A percentile compares a stretch with the other conserved stretches of the same genome.
Evolutionary conservation across 2,329 filamentous ascomycete genomes (phyloP).

Genomic region (Arthrobotrys entomopaga): DNA sequence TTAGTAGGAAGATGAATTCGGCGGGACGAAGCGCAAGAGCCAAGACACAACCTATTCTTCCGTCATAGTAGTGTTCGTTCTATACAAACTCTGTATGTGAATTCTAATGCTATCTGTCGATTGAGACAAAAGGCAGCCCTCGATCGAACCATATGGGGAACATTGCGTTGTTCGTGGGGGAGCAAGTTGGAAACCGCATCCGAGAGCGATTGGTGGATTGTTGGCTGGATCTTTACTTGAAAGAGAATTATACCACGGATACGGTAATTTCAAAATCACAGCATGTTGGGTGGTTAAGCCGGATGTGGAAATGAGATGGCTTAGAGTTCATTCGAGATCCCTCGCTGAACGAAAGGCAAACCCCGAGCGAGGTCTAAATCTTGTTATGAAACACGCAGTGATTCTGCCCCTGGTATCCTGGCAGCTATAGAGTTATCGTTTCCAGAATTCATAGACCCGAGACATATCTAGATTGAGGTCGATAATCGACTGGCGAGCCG

Average conservation of each 20-base stretch:
- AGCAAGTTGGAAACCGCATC: conserved; percentile 12
- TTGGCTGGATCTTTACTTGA: conserved; percentile 1
- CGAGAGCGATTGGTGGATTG: conserved; percentile 10
- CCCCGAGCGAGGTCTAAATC: conserved; percentile 11
- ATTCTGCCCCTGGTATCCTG: conserved; percentile 21
- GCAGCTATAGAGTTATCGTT: conserved; percentile 7
- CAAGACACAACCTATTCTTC: background rate
- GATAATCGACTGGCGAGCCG: conserved; percentile 11
- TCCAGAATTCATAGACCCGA: background rate
- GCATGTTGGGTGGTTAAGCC: conserved; percentile 13
- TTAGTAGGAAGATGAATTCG: too few species aligned
- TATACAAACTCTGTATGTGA: conserved; percentile 21
- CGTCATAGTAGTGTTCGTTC: conserved; percentile 5
- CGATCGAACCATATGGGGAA: background rate
- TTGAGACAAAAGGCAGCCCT: conserved; percentile 23
- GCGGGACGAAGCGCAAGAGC: too few species aligned
- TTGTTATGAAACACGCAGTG: background rate
- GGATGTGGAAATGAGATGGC: conserved; percentile 23
- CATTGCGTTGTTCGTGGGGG: conserved; percentile 15
- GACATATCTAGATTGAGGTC: conserved; percentile 3
- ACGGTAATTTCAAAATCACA: conserved; percentile 6
- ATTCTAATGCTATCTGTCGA: conserved; percentile 38
- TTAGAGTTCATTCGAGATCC: conserved; percentile 19
- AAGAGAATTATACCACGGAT: conserved; percentile 24
- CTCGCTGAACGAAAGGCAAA: background rate